These are phyloP conservation scores for Candida tropicalis DNA, from an alignment of 1,139 yeast genomes.

Conservation along the genomic window DNA sequence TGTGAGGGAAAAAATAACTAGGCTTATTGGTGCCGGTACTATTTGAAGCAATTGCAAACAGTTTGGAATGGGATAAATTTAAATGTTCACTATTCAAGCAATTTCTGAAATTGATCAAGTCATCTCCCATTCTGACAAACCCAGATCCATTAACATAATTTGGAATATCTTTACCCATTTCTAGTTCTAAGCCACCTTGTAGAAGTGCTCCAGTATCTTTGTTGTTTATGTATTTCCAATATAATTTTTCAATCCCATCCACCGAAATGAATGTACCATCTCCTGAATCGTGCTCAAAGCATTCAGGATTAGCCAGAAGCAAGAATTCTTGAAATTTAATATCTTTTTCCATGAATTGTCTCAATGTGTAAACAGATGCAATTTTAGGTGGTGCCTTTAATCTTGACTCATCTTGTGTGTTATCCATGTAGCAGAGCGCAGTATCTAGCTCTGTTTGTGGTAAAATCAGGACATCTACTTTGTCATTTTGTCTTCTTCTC, in stretches of 20 bases:
- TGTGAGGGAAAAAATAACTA: not conserved
- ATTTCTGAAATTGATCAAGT: conserved; percentile 15
- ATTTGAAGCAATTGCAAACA: conserved; percentile 1
- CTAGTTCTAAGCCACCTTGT: conserved; percentile 33
- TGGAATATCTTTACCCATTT: conserved; percentile 30
- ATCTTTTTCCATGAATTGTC: conserved; percentile 57
- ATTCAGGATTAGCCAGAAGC: conserved; percentile 22
- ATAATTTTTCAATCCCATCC: conserved; percentile 44
- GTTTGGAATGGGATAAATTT: conserved; percentile 11
- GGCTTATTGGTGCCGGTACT: conserved; percentile 1
- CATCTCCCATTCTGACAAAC: conserved; percentile 18
- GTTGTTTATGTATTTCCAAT: conserved; percentile 33
- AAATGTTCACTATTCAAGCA: conserved; percentile 15
- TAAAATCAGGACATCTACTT: conserved; percentile 24
- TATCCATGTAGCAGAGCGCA: conserved; percentile 23
- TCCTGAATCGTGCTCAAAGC: conserved; percentile 20
- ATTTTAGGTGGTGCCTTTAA: conserved; percentile 27
- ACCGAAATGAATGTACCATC: conserved; percentile 23
- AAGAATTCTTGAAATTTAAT: conserved; percentile 41
- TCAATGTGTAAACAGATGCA: conserved; percentile 49
- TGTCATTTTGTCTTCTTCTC: conserved; percentile 22
- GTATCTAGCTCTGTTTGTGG: conserved; percentile 33
- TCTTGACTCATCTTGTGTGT: conserved; percentile 31
- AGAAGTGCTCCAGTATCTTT: conserved; percentile 11
- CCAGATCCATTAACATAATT: conserved; percentile 18